A percentile compares a stretch with the other conserved stretches of the same genome.
These are phyloP conservation scores for Petasospora fabianii DNA, from an alignment of 1,139 yeast species.

Conservation along the genomic window DNA sequence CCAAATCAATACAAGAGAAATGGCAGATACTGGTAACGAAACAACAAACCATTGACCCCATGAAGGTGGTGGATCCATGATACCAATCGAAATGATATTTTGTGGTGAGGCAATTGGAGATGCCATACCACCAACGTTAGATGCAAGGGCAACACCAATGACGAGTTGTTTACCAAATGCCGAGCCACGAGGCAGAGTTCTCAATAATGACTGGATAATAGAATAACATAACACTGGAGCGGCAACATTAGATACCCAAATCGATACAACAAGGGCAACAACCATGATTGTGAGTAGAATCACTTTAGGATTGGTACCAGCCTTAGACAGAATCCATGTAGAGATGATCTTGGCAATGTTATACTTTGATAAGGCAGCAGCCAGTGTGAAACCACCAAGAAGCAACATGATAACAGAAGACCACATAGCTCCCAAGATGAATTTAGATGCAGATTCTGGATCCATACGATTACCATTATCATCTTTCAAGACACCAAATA, in stretches of 20 bases:
- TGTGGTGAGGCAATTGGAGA: slow-evolving; percentile 97
- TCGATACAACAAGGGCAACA: slow-evolving; percentile 79
- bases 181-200: slow-evolving; percentile 76
- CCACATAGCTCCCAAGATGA: slow-evolving; percentile 88
- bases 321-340: slow-evolving; percentile 71
- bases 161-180: slow-evolving; percentile 80
- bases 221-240: slow-evolving; percentile 92
- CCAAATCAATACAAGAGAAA: slow-evolving; percentile 69
- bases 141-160: slow-evolving; percentile 86
- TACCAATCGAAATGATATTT: slow-evolving; percentile 81
- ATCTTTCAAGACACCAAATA: slow-evolving; percentile 64
- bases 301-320: slow-evolving; percentile 81
- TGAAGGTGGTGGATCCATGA: slow-evolving; percentile 86
- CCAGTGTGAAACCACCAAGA: slow-evolving; percentile 89
- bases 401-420: slow-evolving; percentile 85
- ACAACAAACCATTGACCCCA: slow-evolving; percentile 95
- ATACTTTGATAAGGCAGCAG: slow-evolving; percentile 90
- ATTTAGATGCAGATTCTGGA: slow-evolving; percentile 69
- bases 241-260: slow-evolving; percentile 97
- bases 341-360: slow-evolving; percentile 84
- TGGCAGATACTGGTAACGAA: slow-evolving; percentile 70
- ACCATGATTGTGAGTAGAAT: slow-evolving; percentile 78
- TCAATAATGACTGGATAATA: slow-evolving; percentile 80
- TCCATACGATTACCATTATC: slow-evolving; percentile 49
- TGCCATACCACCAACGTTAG: slow-evolving; percentile 93